Evolutionary conservation across 2,329 filamentous ascomycete species (phyloP).

Genomic region (Fusarium kyushuense): DNA sequence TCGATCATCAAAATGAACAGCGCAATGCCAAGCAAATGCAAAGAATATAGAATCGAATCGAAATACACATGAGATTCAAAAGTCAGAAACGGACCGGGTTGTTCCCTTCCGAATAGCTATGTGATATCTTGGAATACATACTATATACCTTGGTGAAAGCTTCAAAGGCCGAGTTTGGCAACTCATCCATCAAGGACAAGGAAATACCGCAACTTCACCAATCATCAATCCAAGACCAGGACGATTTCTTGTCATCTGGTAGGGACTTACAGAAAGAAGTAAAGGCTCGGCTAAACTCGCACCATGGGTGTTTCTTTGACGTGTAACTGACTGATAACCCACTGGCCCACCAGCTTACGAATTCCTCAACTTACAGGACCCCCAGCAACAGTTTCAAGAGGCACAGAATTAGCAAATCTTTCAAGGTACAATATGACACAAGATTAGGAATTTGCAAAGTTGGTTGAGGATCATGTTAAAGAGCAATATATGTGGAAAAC

Average conservation of each 20-base stretch:
- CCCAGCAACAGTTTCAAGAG: not conserved
- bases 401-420: constrained; percentile 12
- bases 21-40: not conserved
- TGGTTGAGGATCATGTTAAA: constrained; percentile 7
- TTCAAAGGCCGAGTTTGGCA: not conserved
- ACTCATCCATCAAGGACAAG: not conserved
- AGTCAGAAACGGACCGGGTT: not conserved
- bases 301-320: constrained; percentile 3
- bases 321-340: constrained; percentile 20
- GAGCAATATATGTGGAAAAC: constrained; percentile 40
- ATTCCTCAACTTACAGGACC: not conserved
- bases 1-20: constrained; percentile 2
- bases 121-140: constrained; percentile 8
- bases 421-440: constrained; percentile 4
- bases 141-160: not conserved
- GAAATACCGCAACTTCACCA: not conserved
- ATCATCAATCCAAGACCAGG: not conserved
- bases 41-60: not conserved
- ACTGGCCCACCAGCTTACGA: constrained; percentile 17
- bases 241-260: not conserved
- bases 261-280: constrained; percentile 1
- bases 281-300: constrained; percentile 1
- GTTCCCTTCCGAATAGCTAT: not conserved
- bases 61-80: not conserved
- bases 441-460: constrained; percentile 17